phyloP scores from a whole-genome alignment of 805 yeast genomes.

The Wickerhamiella sergipiensis region DNA sequence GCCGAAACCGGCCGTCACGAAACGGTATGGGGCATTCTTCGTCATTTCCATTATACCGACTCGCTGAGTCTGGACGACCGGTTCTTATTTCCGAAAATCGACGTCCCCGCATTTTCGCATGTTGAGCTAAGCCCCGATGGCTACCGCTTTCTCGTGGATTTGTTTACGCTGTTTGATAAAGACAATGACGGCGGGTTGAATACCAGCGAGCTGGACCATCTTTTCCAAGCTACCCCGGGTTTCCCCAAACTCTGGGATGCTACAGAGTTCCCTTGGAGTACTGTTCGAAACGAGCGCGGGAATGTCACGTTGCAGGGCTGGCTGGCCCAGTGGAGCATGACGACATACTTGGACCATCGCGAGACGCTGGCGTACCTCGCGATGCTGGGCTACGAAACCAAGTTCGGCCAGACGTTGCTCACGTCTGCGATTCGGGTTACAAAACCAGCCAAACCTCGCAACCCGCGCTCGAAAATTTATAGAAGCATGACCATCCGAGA shows the following conservation, averaged over 20 bases:
- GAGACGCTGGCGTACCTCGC: conserved; percentile 82
- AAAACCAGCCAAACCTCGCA: conserved; percentile 59
- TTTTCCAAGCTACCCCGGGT: conserved; percentile 88
- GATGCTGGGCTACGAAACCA: conserved; percentile 66
- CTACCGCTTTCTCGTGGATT: conserved; percentile 78
- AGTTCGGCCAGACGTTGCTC: conserved; percentile 21
- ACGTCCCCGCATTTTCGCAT: conserved; percentile 58
- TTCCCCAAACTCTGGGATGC: conserved; percentile 79
- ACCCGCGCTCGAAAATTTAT: conserved; percentile 48
- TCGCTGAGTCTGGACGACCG: conserved; percentile 73
- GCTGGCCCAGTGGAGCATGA: conserved; percentile 98
- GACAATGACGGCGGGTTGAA: conserved; percentile 95
- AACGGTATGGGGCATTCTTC: conserved; percentile 87
- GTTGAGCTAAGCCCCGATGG: conserved; percentile 91
- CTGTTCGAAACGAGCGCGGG: conserved; percentile 83
- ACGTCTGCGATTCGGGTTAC: conserved; percentile 60
- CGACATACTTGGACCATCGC: conserved; percentile 72
- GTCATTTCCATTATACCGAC: conserved; percentile 84
- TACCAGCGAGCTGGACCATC: conserved; percentile 48
- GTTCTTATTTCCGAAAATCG: conserved; percentile 65
- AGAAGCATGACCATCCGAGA: conserved; percentile 55
- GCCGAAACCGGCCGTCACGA: conserved; percentile 92
- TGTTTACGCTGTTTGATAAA: conserved; percentile 75
- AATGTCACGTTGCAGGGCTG: conserved; percentile 91
- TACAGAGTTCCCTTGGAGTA: conserved; percentile 70